Base-by-base conservation (phyloP, 345 rosid species). In the Linum tenue region DNA sequence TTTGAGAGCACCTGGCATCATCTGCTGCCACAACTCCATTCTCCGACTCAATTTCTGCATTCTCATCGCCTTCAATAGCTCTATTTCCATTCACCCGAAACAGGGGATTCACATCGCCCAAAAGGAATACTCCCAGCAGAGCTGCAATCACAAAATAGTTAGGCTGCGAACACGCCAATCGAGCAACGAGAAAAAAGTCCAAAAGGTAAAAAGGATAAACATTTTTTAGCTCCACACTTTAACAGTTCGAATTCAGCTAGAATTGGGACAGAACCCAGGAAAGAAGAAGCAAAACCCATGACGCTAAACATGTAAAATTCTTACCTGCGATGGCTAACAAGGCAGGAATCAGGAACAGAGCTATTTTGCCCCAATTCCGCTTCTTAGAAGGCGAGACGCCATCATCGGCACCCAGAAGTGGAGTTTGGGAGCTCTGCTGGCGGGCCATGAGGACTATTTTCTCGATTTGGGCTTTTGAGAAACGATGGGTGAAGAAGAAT, bases 11-110 rank as follows among this genome's bases (percentile, higher is more conserved):
- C 1, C 96, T 81, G 15, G 77, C 84, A 61, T 92, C 97, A 65
- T 92, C 99, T 5, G 97, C 97, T 1, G 97, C 99, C 57, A 90
- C 99, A 43, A 90, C 96, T 0, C 96, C 99, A 15, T 81, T 72
- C 64, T 86, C 85, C 2, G 99, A 90, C 66, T 90, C 82, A 1
- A 92, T 71, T 61, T 81, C 62, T 2, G 73, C 86, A 37, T 80
- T 70, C 43, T 63, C 53, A 35, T 61, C 40, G 36, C n/a, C 22
- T 58, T 37, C 73, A 65, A 69, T 50, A 62, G 66, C 65, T 68
- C 37, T 56, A 79, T 69, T 66, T 72, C 62, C 64, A 22, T 22
- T 59, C 11, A 59, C 0, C 1, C 31, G 64, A 36, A 73, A 8
- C 79, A 77, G 73, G 15, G 48, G 3, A 35, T 41, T 62, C 42